These are phyloP conservation scores for Penicillium riverlandense DNA, from an alignment of 495 filamentous ascomycete species.

Conservation along the genomic window DNA sequence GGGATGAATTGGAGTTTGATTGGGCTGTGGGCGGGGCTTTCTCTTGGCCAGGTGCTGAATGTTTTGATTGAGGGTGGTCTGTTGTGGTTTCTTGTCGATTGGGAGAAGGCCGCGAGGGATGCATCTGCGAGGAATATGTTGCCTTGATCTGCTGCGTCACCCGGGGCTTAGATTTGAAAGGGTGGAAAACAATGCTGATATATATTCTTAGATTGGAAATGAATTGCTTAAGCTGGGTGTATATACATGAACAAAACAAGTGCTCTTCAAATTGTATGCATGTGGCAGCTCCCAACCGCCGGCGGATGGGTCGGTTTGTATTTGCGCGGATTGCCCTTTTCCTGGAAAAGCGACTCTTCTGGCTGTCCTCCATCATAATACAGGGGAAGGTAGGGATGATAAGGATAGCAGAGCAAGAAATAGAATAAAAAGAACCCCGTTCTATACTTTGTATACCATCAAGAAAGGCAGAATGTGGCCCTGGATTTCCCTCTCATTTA, in stretches of 20 bases:
- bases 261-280: too few species aligned
- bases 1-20: constrained; percentile 12
- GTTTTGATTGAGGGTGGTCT: constrained; percentile 3
- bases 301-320: too few species aligned
- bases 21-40: constrained; percentile 16
- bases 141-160: too few species aligned
- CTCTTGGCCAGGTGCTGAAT: constrained; percentile 6
- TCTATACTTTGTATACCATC: constrained; percentile 24
- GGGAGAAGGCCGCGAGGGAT: constrained; percentile 1
- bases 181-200: too few species aligned
- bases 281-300: too few species aligned
- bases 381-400: constrained; percentile 10
- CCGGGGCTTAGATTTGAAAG: too few species aligned
- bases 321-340: too few species aligned
- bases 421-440: constrained; percentile 10
- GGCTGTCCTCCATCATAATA: constrained; percentile 12
- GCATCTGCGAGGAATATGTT: too few species aligned
- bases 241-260: too few species aligned
- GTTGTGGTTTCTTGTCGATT: constrained; percentile 9
- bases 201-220: too few species aligned
- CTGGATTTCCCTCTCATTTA: constrained; percentile 46
- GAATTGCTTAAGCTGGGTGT: too few species aligned
- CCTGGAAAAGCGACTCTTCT: too few species aligned
- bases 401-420: neutral
- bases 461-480: neutral